Conservation (phyloP, 2,329 filamentous ascomycete species). For the Colletotrichum gigasporum region DNA sequence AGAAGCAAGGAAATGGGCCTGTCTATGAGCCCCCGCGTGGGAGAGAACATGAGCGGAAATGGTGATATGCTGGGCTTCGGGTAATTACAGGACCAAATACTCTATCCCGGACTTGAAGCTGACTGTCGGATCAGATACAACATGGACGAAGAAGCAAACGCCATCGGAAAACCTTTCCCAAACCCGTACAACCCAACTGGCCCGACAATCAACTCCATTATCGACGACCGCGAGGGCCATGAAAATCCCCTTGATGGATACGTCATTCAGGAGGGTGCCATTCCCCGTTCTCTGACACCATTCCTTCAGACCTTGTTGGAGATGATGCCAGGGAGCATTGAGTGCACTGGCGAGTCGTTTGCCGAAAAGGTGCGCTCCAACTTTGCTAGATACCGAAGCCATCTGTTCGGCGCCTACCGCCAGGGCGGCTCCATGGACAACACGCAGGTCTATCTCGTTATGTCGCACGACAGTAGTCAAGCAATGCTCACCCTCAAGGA, state of each 20-base stretch:
- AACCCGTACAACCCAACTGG: slow-evolving; percentile 63
- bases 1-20: slow-evolving; percentile 68
- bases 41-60: slow-evolving; percentile 71
- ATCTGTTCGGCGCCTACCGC: slow-evolving; percentile 68
- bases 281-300: slow-evolving; percentile 65
- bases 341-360: slow-evolving; percentile 48
- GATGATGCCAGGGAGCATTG: slow-evolving; percentile 57
- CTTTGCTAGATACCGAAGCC: slow-evolving; percentile 59
- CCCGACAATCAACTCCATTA: slow-evolving; percentile 70
- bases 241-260: slow-evolving; percentile 68
- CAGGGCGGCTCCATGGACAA: slow-evolving; percentile 64
- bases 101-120: slow-evolving; percentile 15
- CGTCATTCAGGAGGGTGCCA: slow-evolving; percentile 70
- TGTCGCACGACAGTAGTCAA: slow-evolving; percentile 74
- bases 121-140: slow-evolving; percentile 58
- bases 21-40: slow-evolving; percentile 64
- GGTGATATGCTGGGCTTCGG: slow-evolving; percentile 73
- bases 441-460: slow-evolving; percentile 72
- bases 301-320: slow-evolving; percentile 68
- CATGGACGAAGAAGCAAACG: slow-evolving; percentile 64
- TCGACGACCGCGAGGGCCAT: slow-evolving; percentile 64
- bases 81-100: slow-evolving; percentile 41
- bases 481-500: slow-evolving; percentile 66
- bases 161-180: slow-evolving; percentile 61
- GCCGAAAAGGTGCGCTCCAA: slow-evolving; percentile 54